A percentile compares a stretch with the other conserved stretches of the same genome.
Evolutionary conservation across 108 stramenopile genomes (phyloP).

Genomic region (Nitzschia palea): DNA sequence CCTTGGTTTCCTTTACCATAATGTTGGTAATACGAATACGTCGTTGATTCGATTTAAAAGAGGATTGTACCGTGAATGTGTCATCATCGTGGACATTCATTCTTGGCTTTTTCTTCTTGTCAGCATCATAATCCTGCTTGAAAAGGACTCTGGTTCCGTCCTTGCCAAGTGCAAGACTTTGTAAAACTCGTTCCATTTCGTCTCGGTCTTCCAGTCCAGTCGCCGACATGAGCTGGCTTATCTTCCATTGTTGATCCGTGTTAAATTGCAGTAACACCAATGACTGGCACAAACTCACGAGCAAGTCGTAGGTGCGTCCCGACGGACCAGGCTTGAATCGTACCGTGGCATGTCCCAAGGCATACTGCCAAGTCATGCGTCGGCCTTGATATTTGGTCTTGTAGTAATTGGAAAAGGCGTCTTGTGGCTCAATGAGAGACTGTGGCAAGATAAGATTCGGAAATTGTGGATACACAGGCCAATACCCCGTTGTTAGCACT

Average conservation of each 20-base stretch:
- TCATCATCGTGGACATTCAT: constrained; percentile 78
- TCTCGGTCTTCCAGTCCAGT: constrained; percentile 87
- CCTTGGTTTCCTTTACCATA: constrained; percentile 90
- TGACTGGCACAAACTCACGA: constrained; percentile 91
- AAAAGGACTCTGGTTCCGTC: constrained; percentile 74
- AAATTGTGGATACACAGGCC: constrained; percentile 92
- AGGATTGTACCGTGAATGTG: constrained; percentile 74
- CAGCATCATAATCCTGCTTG: constrained; percentile 60
- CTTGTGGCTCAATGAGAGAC: constrained; percentile 51
- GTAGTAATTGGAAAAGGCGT: constrained; percentile 81
- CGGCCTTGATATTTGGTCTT: constrained; percentile 92
- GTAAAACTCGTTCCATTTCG: constrained; percentile 87
- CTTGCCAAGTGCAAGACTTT: constrained; percentile 84
- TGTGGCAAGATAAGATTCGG: constrained; percentile 65
- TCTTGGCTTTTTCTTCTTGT: constrained; percentile 60
- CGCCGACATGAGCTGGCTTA: constrained; percentile 67
- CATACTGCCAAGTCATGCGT: constrained; percentile 95
- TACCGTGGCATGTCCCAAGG: constrained; percentile 85
- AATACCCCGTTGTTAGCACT: constrained; percentile 94
- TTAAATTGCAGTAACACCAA: constrained; percentile 92
- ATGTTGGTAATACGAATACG: constrained; percentile 96
- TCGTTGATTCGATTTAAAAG: constrained; percentile 81
- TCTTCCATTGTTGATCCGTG: constrained; percentile 48
- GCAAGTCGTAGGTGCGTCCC: constrained; percentile 65
- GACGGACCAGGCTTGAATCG: constrained; percentile 26